A percentile compares a stretch with the other conserved stretches of the same genome.
Evolutionary conservation across 805 yeast species (phyloP).

Genomic region (Hanseniaspora mollemarum): DNA sequence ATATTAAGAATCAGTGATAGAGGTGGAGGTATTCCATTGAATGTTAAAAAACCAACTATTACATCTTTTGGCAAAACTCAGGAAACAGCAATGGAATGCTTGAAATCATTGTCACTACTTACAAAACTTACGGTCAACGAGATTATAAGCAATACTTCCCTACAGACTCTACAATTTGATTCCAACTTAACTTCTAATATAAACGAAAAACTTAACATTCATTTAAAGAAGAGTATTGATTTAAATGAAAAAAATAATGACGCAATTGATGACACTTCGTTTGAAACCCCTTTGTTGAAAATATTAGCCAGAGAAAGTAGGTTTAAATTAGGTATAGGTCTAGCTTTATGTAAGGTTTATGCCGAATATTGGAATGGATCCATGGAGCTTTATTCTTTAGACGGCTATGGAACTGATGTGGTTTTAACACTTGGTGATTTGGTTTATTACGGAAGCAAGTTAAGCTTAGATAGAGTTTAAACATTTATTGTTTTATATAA

Average conservation of each 20-base stretch:
- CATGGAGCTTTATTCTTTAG: conserved; percentile 65
- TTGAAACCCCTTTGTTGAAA: conserved; percentile 42
- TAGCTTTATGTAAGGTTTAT: conserved; percentile 86
- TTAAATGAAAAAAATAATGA: conserved; percentile 28
- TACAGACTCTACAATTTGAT: conserved; percentile 17
- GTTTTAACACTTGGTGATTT: conserved; percentile 66
- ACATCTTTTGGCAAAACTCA: conserved; percentile 84
- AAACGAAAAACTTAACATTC: conserved; percentile 7
- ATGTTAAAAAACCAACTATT: conserved; percentile 40
- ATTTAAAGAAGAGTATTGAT: conserved; percentile 17
- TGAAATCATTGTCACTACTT: conserved; percentile 21
- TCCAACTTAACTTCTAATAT: conserved; percentile 3
- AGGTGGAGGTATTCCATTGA: conserved; percentile 74
- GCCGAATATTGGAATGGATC: conserved; percentile 97
- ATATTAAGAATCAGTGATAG: conserved; percentile 73
- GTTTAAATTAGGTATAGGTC: conserved; percentile 70
- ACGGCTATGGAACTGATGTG: conserved; percentile 88
- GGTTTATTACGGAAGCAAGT: conserved; percentile 52
- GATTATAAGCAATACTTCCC: conserved; percentile 32
- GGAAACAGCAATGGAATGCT: conserved; percentile 44
- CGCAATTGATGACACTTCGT: conserved; percentile 15
- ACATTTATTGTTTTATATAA: conserved; percentile 46
- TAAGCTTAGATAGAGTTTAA: conserved; percentile 63
- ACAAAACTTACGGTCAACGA: conserved; percentile 16
- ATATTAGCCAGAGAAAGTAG: conserved; percentile 64